Evolutionary conservation across 2,329 filamentous ascomycete species (phyloP).

Genomic region (Tolypocladium pustulatum): DNA sequence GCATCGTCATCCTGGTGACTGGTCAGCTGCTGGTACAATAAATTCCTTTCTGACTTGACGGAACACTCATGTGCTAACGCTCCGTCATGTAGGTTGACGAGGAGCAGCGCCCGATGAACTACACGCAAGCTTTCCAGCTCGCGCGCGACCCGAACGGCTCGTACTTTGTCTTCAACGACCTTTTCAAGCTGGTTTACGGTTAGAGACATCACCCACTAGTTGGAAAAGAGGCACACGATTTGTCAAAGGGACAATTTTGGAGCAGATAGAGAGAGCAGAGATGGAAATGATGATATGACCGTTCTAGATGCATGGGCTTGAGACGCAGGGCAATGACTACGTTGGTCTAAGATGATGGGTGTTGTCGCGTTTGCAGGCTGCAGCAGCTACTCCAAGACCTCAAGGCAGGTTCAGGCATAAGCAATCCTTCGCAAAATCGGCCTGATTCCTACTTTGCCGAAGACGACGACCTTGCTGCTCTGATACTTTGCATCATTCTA

Average conservation of each 20-base stretch:
- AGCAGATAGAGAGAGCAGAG: neutral
- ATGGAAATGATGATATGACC: conserved; percentile 1
- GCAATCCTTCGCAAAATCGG: neutral
- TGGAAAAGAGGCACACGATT: neutral
- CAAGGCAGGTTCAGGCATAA: conserved; percentile 5
- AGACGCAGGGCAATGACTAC: neutral
- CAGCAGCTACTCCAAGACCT: neutral
- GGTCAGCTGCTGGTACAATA: conserved; percentile 67
- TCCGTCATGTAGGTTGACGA: conserved; percentile 61
- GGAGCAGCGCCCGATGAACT: conserved; percentile 79
- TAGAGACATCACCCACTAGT: conserved; percentile 14
- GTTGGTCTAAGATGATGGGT: conserved; percentile 2
- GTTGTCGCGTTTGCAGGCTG: conserved; percentile 2
- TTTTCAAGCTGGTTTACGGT: conserved; percentile 82
- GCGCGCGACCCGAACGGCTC: conserved; percentile 52
- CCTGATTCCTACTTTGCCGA: no score
- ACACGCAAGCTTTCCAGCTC: conserved; percentile 83
- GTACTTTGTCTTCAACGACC: conserved; percentile 87
- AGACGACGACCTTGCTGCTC: no score
- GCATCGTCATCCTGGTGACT: conserved; percentile 80
- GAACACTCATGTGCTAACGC: neutral
- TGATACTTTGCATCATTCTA: neutral
- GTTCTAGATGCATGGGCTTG: neutral
- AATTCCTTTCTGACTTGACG: neutral
- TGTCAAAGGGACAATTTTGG: neutral